Percentiles rank a stretch among this genome's conserved stretches.
Evolutionary conservation across 371 early-diverging fungal genomes (phyloP).

Genomic region (Apophysomyces ossiformis): DNA sequence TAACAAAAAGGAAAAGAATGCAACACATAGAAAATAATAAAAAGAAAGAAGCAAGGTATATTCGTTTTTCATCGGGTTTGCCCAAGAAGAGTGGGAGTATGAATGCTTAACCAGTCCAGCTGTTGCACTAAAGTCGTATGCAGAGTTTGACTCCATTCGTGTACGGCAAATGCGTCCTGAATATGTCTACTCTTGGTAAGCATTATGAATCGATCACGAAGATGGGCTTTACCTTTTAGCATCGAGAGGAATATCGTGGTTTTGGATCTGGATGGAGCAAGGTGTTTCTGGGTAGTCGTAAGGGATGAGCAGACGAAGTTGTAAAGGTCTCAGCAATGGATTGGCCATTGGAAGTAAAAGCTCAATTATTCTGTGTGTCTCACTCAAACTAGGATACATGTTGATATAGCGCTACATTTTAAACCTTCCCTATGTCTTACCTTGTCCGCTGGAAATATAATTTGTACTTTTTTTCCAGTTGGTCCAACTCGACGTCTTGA

Average conservation of each 20-base stretch:
- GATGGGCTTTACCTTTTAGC: slow-evolving; percentile 27
- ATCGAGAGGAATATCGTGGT: slow-evolving; percentile 25
- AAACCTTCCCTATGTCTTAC: slow-evolving; percentile 17
- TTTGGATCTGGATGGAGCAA: slow-evolving; percentile 41
- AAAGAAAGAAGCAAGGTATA: too few species aligned
- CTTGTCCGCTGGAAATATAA: slow-evolving; percentile 26
- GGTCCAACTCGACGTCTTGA: slow-evolving; percentile 45
- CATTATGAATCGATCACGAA: too few species aligned
- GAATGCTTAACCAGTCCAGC: slow-evolving; percentile 46
- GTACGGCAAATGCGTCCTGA: slow-evolving; percentile 40
- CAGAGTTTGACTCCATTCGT: slow-evolving; percentile 43
- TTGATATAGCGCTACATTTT: not conserved
- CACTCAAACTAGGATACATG: slow-evolving; percentile 7
- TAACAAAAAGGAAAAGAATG: too few species aligned
- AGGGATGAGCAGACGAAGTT: slow-evolving; percentile 39
- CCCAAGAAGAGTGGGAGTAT: slow-evolving; percentile 25
- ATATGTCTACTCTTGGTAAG: slow-evolving; percentile 24
- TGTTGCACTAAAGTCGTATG: slow-evolving; percentile 48
- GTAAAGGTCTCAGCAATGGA: slow-evolving; percentile 11
- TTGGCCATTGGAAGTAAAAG: slow-evolving; percentile 27
- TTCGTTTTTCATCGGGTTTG: not conserved
- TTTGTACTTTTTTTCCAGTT: slow-evolving; percentile 41
- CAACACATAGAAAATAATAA: too few species aligned
- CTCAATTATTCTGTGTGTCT: slow-evolving; percentile 27
- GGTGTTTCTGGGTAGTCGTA: slow-evolving; percentile 41